Conservation (phyloP, 2,329 filamentous ascomycete species). For the Intubia oerlemansii region DNA sequence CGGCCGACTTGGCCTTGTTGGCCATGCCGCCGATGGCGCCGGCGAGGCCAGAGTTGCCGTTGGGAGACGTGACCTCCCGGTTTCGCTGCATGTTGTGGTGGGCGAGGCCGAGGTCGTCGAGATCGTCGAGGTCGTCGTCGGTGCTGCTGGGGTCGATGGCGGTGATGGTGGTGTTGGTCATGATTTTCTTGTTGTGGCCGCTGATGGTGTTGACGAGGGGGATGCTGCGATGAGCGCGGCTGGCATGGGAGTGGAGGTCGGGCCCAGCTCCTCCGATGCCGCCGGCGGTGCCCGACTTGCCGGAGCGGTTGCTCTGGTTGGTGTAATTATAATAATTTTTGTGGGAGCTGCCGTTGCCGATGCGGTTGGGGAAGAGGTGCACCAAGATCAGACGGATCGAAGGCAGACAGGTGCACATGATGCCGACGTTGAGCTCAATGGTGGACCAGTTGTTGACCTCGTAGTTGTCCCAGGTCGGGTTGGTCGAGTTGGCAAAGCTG, state of each 20-base stretch:
- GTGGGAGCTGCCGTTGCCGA: slow-evolving; percentile 1
- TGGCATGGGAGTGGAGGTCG: no score
- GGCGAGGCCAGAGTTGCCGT: background rate
- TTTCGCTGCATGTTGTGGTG: slow-evolving; percentile 1
- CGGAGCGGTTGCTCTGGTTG: background rate
- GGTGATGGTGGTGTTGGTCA: slow-evolving; percentile 3
- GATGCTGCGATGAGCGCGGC: slow-evolving; percentile 2
- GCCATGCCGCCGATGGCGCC: background rate
- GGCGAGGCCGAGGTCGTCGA: background rate
- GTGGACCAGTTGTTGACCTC: slow-evolving; percentile 14
- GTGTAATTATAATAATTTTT: no score
- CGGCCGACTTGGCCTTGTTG: background rate
- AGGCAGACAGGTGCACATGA: slow-evolving; percentile 16
- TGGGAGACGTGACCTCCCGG: background rate
- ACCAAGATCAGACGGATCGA: slow-evolving; percentile 12
- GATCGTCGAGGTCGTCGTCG: slow-evolving; percentile 1
- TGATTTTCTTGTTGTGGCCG: slow-evolving; percentile 2
- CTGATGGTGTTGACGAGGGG: slow-evolving; percentile 3
- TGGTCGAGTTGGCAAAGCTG: slow-evolving; percentile 11
- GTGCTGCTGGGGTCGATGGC: slow-evolving; percentile 1
- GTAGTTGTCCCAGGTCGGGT: slow-evolving; percentile 14
- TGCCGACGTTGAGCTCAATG: slow-evolving; percentile 15
- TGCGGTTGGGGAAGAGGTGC: slow-evolving; percentile 10
- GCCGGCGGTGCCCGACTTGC: background rate
- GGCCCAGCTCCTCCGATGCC: background rate